Base-by-base conservation (phyloP, 192 early-diverging fungal genomes). In the Funneliformis mosseae region DNA sequence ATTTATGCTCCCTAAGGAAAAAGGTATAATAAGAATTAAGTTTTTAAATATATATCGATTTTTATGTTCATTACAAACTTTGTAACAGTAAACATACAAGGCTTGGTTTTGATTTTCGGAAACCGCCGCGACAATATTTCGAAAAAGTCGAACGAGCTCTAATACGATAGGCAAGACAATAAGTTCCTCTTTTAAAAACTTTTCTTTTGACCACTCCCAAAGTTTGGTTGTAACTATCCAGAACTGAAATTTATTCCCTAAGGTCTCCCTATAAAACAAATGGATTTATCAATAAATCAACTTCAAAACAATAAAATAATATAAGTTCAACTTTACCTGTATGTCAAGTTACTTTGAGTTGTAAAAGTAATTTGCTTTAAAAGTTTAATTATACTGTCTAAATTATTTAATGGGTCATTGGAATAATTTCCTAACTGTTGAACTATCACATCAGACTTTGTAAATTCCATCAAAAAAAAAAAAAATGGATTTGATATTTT, bases 91-190 rank as follows among this genome's bases (percentile, higher is more conserved):
- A 16, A 72, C 70, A 27, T 72, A 72, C 70, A 72, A 72, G 0
- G 70, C 70, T 45, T 28, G 25, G 18, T 72, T 72, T 72, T 72
- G 70, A 28, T 72, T 72, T 72, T 48, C 70, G 8, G 21, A n/a
- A 46, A 72, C 25, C 46, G 21, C n/a, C 3, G 70, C 70, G 2
- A 72, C 43, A n/a, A 72, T 27, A 72, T 72, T 72, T 21, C 42
- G 25, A 72, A 72, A 72, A 10, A 25, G 18, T 45, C 23, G 70
- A 21, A 72, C 21, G 23, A 72, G 25, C 43, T 38, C 21, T 46
- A 48, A 46, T 3, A 45, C 5, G 23, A 72, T 23, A 18, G 70
- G 42, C 11, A 72, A 45, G 25, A 72, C 25, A 14, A 18, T 25
- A 72, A 25, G n/a, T 46, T 72, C 70, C 3, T 45, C 70, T 6